Evolutionary conservation across 306 rosid genomes (phyloP), one percentile per base, ranked within the genome.

Genomic region (Mucuna pruriens): DNA sequence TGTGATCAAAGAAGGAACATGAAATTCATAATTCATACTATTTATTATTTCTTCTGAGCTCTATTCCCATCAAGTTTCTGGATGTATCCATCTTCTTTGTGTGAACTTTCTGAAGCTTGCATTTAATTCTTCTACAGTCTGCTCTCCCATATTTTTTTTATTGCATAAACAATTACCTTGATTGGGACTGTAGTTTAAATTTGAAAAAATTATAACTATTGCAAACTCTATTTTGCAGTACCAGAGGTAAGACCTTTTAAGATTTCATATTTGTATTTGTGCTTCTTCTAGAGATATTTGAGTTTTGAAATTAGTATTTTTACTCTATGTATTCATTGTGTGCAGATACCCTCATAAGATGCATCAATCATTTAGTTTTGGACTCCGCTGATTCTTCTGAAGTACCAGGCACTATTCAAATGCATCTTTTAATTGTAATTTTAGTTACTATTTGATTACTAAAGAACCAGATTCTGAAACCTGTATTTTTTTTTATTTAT

Each of bases 341-440:
- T 91, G 94, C 94, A 91, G 94, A 91, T 91, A 80, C 85, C 84
- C 86, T 78, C 88, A 86, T 90, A 88, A 88, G 90, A 88, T 90
- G 90, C 91, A 87, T 90, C 94, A 88, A 87, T 81, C 89, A 67
- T 89, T 89, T 91, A 64, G 85, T 89, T 91, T 91, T 91, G 92
- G 94, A 91, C 92, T 86, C 88, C 62, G 94, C 87, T 85, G 94
- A 91, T 91, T 84, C 94, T 89, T 89, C 94, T 89, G 94, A 91
- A 85, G 94, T 91, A 87, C 89, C 82, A 69, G 87, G 90, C 92
- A 78, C 84, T 85, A 85, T 87, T 91, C 92, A 91, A 91, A 91
- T 83, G 92, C 89, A 88, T 83, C 88, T 84, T 89, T 91, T 89
- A 85, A 80, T 85, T 89, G 92, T 87, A 84, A 74, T 17, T 46